Evolutionary conservation across 192 early-diverging fungal species (phyloP).

Genomic region (Coemansia sp.): DNA sequence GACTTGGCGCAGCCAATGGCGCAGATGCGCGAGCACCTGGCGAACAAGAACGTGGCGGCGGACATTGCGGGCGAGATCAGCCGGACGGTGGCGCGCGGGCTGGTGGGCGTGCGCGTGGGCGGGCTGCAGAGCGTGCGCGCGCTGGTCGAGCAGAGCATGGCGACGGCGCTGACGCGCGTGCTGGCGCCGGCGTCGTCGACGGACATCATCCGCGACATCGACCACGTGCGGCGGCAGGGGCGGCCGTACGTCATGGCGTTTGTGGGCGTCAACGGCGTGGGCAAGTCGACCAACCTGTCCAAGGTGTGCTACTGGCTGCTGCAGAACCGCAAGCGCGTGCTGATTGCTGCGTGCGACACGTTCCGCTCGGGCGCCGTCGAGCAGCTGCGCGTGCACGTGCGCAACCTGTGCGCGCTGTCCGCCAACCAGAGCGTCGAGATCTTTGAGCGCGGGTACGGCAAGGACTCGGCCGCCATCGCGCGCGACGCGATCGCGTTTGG

Average conservation of each 20-base stretch:
- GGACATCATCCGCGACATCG: conserved; percentile 89
- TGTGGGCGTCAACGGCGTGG: conserved; percentile 95
- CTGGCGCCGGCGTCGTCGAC: conserved; percentile 87
- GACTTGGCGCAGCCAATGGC: conserved; percentile 76
- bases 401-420: conserved; percentile 81
- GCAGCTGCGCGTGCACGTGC: conserved; percentile 86
- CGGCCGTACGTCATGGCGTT: conserved; percentile 90
- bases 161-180: conserved; percentile 78
- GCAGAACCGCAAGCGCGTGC: conserved; percentile 83
- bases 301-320: conserved; percentile 95
- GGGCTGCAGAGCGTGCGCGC: conserved; percentile 73
- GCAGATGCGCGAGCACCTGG: conserved; percentile 89
- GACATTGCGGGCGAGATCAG: conserved; percentile 85
- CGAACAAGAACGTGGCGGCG: conserved; percentile 91
- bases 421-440: conserved; percentile 72
- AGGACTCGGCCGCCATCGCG: conserved; percentile 93
- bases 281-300: conserved; percentile 90
- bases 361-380: conserved; percentile 96
- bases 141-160: conserved; percentile 79
- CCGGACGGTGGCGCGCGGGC: conserved; percentile 66
- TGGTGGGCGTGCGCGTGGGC: conserved; percentile 74
- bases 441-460: conserved; percentile 95
- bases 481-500: conserved; percentile 90
- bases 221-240: conserved; percentile 61
- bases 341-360: conserved; percentile 96